A percentile compares a stretch with the other conserved stretches of the same genome.
phyloP scores from a whole-genome alignment of 345 rosid species.

The Angophora floribunda region DNA sequence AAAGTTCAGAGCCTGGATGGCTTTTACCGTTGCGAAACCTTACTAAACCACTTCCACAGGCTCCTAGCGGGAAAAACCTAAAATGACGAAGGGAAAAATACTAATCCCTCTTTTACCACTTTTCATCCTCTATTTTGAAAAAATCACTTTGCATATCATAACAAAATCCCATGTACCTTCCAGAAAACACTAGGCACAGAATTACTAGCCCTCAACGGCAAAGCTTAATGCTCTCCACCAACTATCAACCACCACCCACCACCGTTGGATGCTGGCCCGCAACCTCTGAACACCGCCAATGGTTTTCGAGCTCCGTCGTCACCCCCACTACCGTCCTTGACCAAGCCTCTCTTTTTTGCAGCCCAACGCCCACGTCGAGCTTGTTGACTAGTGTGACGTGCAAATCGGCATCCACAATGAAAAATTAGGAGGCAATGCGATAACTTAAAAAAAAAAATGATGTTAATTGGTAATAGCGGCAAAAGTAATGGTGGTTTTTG shows the following conservation, averaged over 20 bases:
- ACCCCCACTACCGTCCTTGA: not conserved
- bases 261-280: not conserved
- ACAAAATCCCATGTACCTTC: not conserved
- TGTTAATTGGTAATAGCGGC: too few relatives aligned
- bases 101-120: not conserved
- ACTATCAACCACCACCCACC: not conserved
- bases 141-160: too few relatives aligned
- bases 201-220: not conserved
- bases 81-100: not conserved
- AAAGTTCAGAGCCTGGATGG: not conserved
- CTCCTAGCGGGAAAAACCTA: not conserved
- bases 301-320: not conserved
- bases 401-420: too few relatives aligned
- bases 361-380: too few relatives aligned
- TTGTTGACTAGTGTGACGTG: too few relatives aligned
- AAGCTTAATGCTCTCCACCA: not conserved
- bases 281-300: not conserved
- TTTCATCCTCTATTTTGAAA: not conserved
- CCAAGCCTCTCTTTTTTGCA: too few relatives aligned
- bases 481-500: too few relatives aligned
- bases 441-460: too few relatives aligned
- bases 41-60: not conserved
- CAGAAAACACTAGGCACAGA: fast-evolving
- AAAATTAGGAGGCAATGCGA: too few relatives aligned
- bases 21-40: not conserved